phyloP scores from a whole-genome alignment of 176 grass and related monocot species.

The Lolium rigidum region DNA sequence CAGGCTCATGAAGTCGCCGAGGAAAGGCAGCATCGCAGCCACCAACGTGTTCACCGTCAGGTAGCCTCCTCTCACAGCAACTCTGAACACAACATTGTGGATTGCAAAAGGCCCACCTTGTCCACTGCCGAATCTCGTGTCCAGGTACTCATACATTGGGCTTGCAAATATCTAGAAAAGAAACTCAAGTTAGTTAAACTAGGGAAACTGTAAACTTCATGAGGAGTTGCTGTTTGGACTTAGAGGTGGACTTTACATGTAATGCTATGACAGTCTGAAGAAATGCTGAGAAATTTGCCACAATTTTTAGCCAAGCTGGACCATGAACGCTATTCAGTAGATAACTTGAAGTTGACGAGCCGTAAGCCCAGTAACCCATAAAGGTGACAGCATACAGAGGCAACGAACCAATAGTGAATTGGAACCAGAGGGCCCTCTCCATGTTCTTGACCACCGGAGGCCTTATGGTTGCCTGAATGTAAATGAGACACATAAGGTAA shows the following conservation, averaged over 20 bases:
- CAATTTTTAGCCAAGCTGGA: slow-evolving; percentile 71
- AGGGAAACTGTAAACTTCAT: neutral
- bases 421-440: slow-evolving; percentile 96
- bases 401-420: slow-evolving; percentile 74
- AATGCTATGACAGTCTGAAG: slow-evolving; percentile 87
- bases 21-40: slow-evolving; percentile 84
- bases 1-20: slow-evolving; percentile 96
- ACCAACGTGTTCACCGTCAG: slow-evolving; percentile 82
- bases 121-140: slow-evolving; percentile 80
- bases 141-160: slow-evolving; percentile 94
- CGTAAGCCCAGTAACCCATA: slow-evolving; percentile 95
- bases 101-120: slow-evolving; percentile 67
- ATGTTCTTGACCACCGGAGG: slow-evolving; percentile 91
- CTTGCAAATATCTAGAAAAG: slow-evolving; percentile 86
- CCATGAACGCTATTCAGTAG: slow-evolving; percentile 78
- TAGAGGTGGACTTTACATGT: slow-evolving; percentile 58
- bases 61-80: slow-evolving; percentile 85
- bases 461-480: slow-evolving; percentile 82
- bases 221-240: neutral
- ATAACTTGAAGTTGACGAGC: slow-evolving; percentile 81
- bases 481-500: neutral
- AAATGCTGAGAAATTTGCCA: slow-evolving; percentile 80
- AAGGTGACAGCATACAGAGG: slow-evolving; percentile 87
- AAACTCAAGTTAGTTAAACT: neutral
- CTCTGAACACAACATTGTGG: slow-evolving; percentile 76